Base-by-base conservation (phyloP, 805 yeast genomes). In the Diddensiella caesifluorescens region DNA sequence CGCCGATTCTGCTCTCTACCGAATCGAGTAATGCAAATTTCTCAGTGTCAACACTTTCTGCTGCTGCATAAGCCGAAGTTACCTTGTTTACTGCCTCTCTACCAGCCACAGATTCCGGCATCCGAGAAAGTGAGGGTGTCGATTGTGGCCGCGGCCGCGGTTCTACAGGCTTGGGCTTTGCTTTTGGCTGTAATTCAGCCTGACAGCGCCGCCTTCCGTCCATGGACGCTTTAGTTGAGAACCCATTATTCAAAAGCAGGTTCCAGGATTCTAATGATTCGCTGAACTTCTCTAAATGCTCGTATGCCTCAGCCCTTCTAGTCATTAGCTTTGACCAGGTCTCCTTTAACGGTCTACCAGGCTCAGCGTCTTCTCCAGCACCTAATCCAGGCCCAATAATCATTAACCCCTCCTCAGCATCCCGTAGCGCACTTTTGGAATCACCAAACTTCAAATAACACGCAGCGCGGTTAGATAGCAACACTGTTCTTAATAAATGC, bases 161-260 rank as follows among this genome's bases (percentile, higher is more conserved):
- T 2, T 49, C 23, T 20, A 38, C 35, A 3, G 59, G 48, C 19
- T 47, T 53, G 22, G 60, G 59, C 33, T 49, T 47, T 4, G 67
- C 52, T 46, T 61, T 61, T 18, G 68, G 62, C 25, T 62, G 61
- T 2, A 88, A 59, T 1, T 79, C 75, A 13, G 71, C 72, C 39
- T 73, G 73, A 46, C 95, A 84, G 44, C 98, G 73, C 53, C 90
- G 73, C 57, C 78, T 87, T 2, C 90, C 95, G 38, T 85, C 95
- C 73, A 90, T 64, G 0, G 77, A 69, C 22, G 74, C 67, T 45
- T 79, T 76, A 23, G 77, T 74, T 2, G 79, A 73, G 19, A 74
- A 75, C 0, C 95, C 95, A 45, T 77, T 74, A 43, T 76, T 74
- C 13, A 92, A 70, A 38, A 89, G 68, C 25, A 67, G 60, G 44